Evolutionary conservation across 2,329 filamentous ascomycete genomes (phyloP).

Genomic region (Hymenoscyphus infarciens): DNA sequence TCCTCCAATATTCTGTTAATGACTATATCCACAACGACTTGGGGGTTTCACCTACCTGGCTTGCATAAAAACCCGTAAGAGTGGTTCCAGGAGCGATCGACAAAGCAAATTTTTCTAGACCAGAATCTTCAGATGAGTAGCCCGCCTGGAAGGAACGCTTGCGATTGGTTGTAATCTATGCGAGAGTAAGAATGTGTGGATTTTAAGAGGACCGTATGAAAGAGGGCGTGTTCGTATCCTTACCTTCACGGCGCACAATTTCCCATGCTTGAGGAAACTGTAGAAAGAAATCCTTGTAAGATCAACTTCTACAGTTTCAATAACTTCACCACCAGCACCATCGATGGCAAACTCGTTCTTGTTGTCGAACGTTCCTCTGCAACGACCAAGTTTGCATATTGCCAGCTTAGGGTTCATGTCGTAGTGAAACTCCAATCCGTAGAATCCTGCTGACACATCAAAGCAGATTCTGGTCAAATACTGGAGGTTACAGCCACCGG

Average conservation of each 20-base stretch:
- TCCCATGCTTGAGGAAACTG: background rate
- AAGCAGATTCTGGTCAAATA: background rate
- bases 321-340: background rate
- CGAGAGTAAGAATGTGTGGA: background rate
- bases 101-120: background rate
- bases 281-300: background rate
- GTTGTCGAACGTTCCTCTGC: background rate
- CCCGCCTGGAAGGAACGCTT: background rate
- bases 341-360: background rate
- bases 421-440: background rate
- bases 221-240: background rate
- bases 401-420: background rate
- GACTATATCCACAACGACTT: background rate
- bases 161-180: background rate
- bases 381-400: background rate
- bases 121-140: background rate
- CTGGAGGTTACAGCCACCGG: background rate
- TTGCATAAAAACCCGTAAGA: slow-evolving; percentile 5
- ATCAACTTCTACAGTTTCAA: background rate
- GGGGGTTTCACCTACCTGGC: background rate
- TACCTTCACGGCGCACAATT: background rate
- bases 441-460: background rate
- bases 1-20: background rate
- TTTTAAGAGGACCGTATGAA: no score
- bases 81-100: slow-evolving; percentile 1